Evolutionary conservation across 192 early-diverging fungal species (phyloP).

Genomic region (Paraglomus brasilianum): DNA sequence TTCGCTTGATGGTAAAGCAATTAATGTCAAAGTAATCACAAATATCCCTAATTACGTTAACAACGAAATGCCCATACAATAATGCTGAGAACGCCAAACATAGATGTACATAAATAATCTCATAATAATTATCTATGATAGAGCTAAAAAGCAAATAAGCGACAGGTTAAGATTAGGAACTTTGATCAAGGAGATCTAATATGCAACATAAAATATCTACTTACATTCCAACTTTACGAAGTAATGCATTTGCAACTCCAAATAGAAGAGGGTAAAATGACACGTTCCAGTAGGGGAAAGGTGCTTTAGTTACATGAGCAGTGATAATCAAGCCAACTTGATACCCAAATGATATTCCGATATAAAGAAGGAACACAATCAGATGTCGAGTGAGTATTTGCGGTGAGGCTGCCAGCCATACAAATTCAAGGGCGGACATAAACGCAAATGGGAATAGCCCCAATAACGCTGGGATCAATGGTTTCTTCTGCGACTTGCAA

Average conservation of each 20-base stretch:
- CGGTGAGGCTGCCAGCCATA: conserved; percentile 72
- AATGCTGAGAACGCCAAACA: conserved; percentile 56
- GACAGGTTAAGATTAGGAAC: background rate
- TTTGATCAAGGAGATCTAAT: background rate
- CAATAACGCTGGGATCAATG: conserved; percentile 52
- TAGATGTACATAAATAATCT: conserved; percentile 51
- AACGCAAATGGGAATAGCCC: conserved; percentile 67
- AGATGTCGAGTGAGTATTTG: conserved; percentile 63
- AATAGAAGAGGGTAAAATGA: conserved; percentile 60
- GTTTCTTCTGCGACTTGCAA: conserved; percentile 54
- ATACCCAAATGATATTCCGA: conserved; percentile 76
- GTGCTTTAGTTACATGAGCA: conserved; percentile 80
- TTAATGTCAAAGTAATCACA: conserved; percentile 77
- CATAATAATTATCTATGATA: conserved; percentile 31
- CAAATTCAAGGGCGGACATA: conserved; percentile 48
- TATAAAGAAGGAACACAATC: conserved; percentile 64
- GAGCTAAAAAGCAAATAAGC: conserved; percentile 21
- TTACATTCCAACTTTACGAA: conserved; percentile 48
- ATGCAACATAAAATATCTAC: conserved; percentile 19
- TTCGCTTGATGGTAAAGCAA: conserved; percentile 79
- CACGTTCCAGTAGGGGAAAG: conserved; percentile 76
- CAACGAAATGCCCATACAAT: conserved; percentile 70
- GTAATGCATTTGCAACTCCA: conserved; percentile 59
- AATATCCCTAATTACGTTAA: conserved; percentile 68
- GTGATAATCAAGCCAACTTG: conserved; percentile 84